Evolutionary conservation across 78 protist species (phyloP), one percentile per base, ranked within the genome.

Genomic region (Polysphondylium violaceum): DNA sequence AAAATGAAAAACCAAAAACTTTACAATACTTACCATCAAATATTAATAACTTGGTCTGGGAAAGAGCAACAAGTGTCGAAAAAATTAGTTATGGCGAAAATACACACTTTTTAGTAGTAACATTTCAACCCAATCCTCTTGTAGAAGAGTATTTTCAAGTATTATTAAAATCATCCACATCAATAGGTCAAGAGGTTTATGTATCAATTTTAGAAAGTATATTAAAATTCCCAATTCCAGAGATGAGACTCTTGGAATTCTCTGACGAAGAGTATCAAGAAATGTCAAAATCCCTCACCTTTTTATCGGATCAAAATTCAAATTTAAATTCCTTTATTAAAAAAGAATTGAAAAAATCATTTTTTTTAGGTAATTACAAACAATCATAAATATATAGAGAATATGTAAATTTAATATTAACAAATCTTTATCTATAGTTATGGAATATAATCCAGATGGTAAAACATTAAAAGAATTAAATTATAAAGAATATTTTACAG

Each of bases 141-240:
- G 33, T 23, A 36, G 68, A 73, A 12, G n/a, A 43, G n/a, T 75
- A 58, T 41, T 55, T 29, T 27, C 41, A 55, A 43, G 58, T 75
- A 16, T 25, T 75, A 44, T 38, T 75, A 12, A 75, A 75, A 27
- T 56, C 85, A 41, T 76, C 86, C 3, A 59, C 47, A 1, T 29
- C 47, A 0, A 76, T 76, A 29, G 71, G 58, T 8, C 86, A 76
- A 47, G 74, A 59, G n/a, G 74, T 76, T 16, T 76, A 76, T 76
- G 68, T 55, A 27, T 61, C 72, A n/a, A 41, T 76, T 35, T 47
- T 76, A 8, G 86, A 61, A 17, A 61, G 43, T 27, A 76, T 76
- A 0, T 44, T 61, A 16, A 21, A 33, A 6, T 41, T 76, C 17
- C 86, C 86, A 76, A 25, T 76, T 5, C 86, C 86, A 0, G 58